Evolutionary conservation across 768 basidiomycete genomes (phyloP), one percentile per base, ranked within the genome.

Genomic region (Mycena metata): DNA sequence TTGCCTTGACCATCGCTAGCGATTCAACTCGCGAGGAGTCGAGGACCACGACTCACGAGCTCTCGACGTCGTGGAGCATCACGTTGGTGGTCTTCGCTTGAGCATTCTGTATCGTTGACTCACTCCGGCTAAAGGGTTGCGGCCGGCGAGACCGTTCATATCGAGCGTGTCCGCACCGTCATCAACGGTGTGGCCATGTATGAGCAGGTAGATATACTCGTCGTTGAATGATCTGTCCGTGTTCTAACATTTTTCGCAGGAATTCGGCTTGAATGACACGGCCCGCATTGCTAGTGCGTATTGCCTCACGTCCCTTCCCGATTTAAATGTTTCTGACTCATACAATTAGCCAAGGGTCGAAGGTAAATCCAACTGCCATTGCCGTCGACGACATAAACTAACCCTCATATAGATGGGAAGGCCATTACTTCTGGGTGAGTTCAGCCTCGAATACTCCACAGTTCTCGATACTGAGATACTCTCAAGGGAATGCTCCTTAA

Each of bases 31-130:
- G 19, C 9, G 39, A 56, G n/a, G 55, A 41, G n/a, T 42, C 19
- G 7, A 41, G 23, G 17, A 13, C 39, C 39, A 23, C 11, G 3
- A 24, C 12, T 11, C 39, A 56, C 16, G 12, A 39, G 55, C 55
- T 56, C 39, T 56, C 55, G 11, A 56, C 36, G 23, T 23, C 23
- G 12, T 56, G 55, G 55, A 39, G 15, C 8, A 56, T 56, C 21
- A 56, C 55, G 55, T 56, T 6, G 12, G 55, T 42, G 15, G 39
- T 24, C 12, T 42, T 15, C 39, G 30, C 26, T 24, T 5, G 21
- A 19, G 6, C n/a, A 30, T 11, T 16, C 3, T 13, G 19, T 30
- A 30, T 3, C 30, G 15, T 15, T 15, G 15, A 43, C 39, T 13
- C 19, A 5, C 17, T 26, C 23, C 23, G 24, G 8, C 17, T 2